Evolutionary conservation across 768 basidiomycete species (phyloP).

Genomic region (Plicaturopsis crispa): DNA sequence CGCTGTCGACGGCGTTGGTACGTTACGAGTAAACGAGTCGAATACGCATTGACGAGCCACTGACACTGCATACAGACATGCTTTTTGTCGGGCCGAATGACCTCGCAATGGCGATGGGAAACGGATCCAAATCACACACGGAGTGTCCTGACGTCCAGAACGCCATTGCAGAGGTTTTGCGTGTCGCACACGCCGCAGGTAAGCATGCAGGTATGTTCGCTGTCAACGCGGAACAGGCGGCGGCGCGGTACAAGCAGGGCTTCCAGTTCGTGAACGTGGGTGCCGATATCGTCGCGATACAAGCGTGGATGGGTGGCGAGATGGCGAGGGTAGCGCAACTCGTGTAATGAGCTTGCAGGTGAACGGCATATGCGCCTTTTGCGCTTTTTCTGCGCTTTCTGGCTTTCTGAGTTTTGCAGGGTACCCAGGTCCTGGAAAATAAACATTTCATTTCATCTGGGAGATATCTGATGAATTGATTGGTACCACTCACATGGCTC

Average conservation of each 20-base stretch:
- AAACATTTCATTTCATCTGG: no score
- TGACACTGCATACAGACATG: no score
- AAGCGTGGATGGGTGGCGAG: conserved; percentile 10
- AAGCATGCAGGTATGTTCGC: conserved; percentile 15
- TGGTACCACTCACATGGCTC: no score
- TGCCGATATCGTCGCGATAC: conserved; percentile 18
- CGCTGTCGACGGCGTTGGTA: conserved; percentile 31
- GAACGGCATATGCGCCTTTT: no score
- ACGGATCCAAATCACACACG: no score
- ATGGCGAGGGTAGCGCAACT: conserved; percentile 9
- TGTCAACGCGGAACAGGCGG: conserved; percentile 18
- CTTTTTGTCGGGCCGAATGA: conserved; percentile 19
- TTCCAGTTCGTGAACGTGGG: conserved; percentile 20
- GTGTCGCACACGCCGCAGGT: conserved; percentile 12
- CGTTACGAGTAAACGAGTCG: no score
- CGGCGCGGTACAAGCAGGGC: conserved; percentile 16
- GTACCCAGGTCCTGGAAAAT: no score
- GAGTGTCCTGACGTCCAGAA: conserved; percentile 13
- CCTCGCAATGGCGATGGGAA: conserved; percentile 17
- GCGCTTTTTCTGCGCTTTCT: no score
- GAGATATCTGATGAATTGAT: no score
- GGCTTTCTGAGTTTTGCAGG: no score
- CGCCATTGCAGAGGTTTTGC: conserved; percentile 9
- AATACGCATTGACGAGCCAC: no score
- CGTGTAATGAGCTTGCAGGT: no score